phyloP scores from a whole-genome alignment of 2,329 filamentous ascomycete genomes.

The Rhexocercosporidium sp. region DNA sequence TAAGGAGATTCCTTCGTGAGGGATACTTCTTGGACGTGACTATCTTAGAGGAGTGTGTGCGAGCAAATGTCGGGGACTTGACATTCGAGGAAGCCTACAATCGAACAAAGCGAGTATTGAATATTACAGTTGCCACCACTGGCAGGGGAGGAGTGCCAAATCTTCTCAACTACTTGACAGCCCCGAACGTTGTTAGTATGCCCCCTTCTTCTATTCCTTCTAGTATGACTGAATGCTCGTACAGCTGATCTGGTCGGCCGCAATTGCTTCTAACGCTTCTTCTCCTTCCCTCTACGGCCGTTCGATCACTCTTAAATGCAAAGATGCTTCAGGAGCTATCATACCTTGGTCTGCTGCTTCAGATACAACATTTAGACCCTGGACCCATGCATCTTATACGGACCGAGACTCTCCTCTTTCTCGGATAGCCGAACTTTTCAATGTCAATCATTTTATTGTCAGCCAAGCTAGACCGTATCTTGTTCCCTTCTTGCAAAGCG shows the following conservation, averaged over 20 bases:
- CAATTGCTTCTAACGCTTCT: slow-evolving; percentile 61
- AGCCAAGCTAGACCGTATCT: slow-evolving; percentile 91
- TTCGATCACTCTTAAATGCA: slow-evolving; percentile 62
- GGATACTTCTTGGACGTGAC: slow-evolving; percentile 85
- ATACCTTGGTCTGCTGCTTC: slow-evolving; percentile 59
- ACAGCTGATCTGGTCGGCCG: slow-evolving; percentile 64
- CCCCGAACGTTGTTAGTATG: slow-evolving; percentile 82
- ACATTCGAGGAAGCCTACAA: slow-evolving; percentile 94
- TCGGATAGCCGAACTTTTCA: slow-evolving; percentile 69
- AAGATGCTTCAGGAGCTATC: slow-evolving; percentile 63
- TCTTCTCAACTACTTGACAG: slow-evolving; percentile 88
- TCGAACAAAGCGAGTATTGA: slow-evolving; percentile 83
- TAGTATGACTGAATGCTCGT: slow-evolving; percentile 2
- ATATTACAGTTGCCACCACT: slow-evolving; percentile 86
- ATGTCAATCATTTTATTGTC: slow-evolving; percentile 89
- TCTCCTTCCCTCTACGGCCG: slow-evolving; percentile 55
- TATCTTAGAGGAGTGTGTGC: slow-evolving; percentile 82
- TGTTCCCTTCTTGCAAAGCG: slow-evolving; percentile 81
- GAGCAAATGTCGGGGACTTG: slow-evolving; percentile 83
- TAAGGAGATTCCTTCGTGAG: slow-evolving; percentile 72
- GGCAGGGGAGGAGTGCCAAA: slow-evolving; percentile 79
- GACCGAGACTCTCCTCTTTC: slow-evolving; percentile 64
- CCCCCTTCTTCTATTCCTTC: background rate
- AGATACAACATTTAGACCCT: slow-evolving; percentile 59
- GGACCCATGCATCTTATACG: slow-evolving; percentile 58